These are phyloP conservation scores for Yarrowia phangngaensis DNA, from an alignment of 805 yeast species.

Conservation along the genomic window DNA sequence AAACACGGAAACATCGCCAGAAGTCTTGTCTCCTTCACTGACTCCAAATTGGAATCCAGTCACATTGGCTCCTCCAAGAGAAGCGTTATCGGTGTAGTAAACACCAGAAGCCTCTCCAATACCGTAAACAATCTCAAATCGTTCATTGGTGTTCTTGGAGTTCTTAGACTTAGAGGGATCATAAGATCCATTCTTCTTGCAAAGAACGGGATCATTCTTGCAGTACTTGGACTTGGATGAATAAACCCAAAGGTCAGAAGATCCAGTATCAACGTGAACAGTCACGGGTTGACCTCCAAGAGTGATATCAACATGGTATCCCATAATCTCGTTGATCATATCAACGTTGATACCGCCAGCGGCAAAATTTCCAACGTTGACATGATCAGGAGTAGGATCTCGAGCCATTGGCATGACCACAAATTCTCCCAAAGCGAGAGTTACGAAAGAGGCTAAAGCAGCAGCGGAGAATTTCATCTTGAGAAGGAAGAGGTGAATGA, in stretches of 20 bases:
- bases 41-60: slow-evolving; percentile 61
- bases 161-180: slow-evolving; percentile 27
- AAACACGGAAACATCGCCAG: slow-evolving; percentile 36
- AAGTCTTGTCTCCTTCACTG: slow-evolving; percentile 47
- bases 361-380: neutral
- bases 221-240: slow-evolving; percentile 46
- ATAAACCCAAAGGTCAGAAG: slow-evolving; percentile 66
- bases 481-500: too few relatives aligned
- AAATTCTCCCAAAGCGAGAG: slow-evolving; percentile 12
- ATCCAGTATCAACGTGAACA: slow-evolving; percentile 68
- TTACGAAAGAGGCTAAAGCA: neutral
- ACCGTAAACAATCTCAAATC: slow-evolving; percentile 33
- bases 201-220: neutral
- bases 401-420: slow-evolving; percentile 6
- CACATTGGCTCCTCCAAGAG: slow-evolving; percentile 49
- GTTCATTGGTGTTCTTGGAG: slow-evolving; percentile 29
- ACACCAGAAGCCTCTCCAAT: slow-evolving; percentile 47
- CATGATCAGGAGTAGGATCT: neutral
- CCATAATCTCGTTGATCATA: slow-evolving; percentile 28
- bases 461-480: slow-evolving; percentile 10
- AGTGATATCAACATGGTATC: slow-evolving; percentile 34
- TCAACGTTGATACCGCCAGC: slow-evolving; percentile 10
- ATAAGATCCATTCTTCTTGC: neutral
- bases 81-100: slow-evolving; percentile 59
- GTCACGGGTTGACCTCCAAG: slow-evolving; percentile 49